phyloP scores from a whole-genome alignment of 305 asterid species.

The Fraxinus platypoda region DNA sequence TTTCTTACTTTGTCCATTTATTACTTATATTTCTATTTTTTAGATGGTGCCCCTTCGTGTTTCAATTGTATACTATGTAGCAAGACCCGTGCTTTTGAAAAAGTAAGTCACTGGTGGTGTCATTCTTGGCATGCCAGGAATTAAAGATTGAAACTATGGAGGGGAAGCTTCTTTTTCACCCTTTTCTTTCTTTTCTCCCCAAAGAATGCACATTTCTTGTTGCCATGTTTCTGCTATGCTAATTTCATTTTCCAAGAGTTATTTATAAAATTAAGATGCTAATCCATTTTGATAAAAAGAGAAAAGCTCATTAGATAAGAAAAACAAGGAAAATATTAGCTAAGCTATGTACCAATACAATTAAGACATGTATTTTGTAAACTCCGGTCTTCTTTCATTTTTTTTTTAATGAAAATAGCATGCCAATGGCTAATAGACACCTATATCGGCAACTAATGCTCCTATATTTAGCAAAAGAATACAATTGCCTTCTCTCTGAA shows the following conservation, averaged over 20 bases:
- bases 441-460: not conserved
- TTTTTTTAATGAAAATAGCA: not conserved
- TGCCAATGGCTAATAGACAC: not conserved
- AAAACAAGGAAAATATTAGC: not conserved
- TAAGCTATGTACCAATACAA: not conserved
- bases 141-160: not conserved
- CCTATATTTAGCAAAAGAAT: not conserved
- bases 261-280: not conserved
- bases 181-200: not conserved
- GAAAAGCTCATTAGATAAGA: not conserved
- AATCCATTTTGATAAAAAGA: not conserved
- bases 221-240: not conserved
- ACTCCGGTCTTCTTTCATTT: not conserved
- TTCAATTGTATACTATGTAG: not conserved
- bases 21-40: not conserved
- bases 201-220: not conserved
- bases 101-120: not conserved
- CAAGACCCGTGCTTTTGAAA: not conserved
- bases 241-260: not conserved
- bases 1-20: slow-evolving; percentile 12
- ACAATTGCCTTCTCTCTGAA: not conserved
- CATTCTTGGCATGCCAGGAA: not conserved
- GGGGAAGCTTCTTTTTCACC: not conserved
- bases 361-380: not conserved
- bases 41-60: slow-evolving; percentile 12